phyloP scores from a whole-genome alignment of 805 yeast genomes.

The Kuraishia floccosa region DNA sequence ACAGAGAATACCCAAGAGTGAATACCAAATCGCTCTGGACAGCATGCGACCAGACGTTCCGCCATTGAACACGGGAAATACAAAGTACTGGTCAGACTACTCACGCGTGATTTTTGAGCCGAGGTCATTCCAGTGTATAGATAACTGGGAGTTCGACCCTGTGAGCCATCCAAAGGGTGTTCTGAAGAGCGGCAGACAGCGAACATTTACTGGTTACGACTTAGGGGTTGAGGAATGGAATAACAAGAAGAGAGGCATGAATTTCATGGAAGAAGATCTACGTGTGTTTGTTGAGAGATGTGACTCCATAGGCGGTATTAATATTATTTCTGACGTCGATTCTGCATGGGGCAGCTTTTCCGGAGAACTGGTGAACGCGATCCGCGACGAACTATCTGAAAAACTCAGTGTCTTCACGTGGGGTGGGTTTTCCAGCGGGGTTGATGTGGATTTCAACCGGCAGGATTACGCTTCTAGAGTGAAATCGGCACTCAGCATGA shows the following conservation, averaged over 20 bases:
- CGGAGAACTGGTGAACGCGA: conserved; percentile 30
- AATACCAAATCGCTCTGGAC: conserved; percentile 59
- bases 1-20: conserved; percentile 31
- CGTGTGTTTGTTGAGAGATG: conserved; percentile 61
- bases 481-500: conserved; percentile 30
- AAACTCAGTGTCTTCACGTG: conserved; percentile 35
- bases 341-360: conserved; percentile 81
- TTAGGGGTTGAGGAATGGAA: conserved; percentile 55
- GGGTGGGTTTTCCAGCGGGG: conserved; percentile 21
- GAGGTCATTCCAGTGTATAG: conserved; percentile 36
- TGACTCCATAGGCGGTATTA: conserved; percentile 65
- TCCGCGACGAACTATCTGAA: conserved; percentile 64
- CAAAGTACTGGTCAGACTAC: conserved; percentile 75
- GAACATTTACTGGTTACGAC: conserved; percentile 33
- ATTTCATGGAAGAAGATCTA: conserved; percentile 46
- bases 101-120: conserved; percentile 60
- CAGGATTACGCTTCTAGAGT: conserved; percentile 16
- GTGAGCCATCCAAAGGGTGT: conserved; percentile 14
- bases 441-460: conserved; percentile 6
- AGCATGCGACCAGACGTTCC: conserved; percentile 21
- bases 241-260: conserved; percentile 22
- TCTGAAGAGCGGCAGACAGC: conserved; percentile 10
- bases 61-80: conserved; percentile 24
- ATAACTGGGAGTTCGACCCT: conserved; percentile 49
- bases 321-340: conserved; percentile 59